Conservation (phyloP, 371 early-diverging fungal species). For the Mucor velutinosus region DNA sequence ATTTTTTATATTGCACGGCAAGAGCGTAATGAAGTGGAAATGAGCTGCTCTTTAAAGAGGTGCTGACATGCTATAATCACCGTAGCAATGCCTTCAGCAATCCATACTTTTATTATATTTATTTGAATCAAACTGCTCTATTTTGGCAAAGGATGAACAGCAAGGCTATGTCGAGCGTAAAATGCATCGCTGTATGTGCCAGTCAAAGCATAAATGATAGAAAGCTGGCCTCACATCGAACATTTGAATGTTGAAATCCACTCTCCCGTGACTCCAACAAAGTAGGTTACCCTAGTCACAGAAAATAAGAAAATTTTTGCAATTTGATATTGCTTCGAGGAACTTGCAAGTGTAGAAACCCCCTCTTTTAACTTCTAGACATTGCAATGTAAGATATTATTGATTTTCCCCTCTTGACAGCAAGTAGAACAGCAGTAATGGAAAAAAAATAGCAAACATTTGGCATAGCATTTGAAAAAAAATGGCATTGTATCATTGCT, state of each 20-base stretch:
- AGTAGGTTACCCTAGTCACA: not conserved
- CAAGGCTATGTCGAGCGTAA: too few species aligned
- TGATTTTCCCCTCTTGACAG: not conserved
- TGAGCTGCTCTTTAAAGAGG: too few species aligned
- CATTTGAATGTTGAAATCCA: not conserved
- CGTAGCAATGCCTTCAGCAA: too few species aligned
- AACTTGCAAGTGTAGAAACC: not conserved
- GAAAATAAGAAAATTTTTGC: slow-evolving; percentile 7
- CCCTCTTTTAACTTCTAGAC: not conserved
- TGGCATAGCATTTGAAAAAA: not conserved
- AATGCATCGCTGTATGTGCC: not conserved
- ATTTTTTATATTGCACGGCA: not conserved
- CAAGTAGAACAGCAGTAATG: not conserved
- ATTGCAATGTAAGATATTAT: not conserved
- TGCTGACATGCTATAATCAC: too few species aligned
- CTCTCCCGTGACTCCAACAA: not conserved
- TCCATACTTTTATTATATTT: too few species aligned
- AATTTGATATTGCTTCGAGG: not conserved
- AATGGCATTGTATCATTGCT: not conserved
- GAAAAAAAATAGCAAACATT: too few species aligned
- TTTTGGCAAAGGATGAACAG: too few species aligned
- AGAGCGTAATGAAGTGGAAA: too few species aligned
- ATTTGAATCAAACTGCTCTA: too few species aligned
- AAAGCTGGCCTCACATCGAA: not conserved
- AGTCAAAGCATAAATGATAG: not conserved